Evolutionary conservation across 768 basidiomycete species (phyloP).

Genomic region (Rhodosporidiobolus sp.): DNA sequence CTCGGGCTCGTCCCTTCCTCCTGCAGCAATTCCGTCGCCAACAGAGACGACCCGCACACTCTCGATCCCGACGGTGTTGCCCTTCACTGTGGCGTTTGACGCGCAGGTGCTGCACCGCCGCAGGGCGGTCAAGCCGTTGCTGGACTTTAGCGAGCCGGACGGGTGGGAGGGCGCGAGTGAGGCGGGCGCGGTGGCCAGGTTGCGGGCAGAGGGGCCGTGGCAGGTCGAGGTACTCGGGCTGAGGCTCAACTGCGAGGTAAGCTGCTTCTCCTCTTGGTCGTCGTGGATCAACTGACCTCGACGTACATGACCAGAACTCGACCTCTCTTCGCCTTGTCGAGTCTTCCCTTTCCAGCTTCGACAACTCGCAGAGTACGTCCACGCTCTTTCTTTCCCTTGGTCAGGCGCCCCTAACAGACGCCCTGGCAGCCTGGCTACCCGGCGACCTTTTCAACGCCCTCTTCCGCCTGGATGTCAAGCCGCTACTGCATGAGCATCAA

Average conservation of each 20-base stretch:
- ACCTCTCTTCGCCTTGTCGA: slow-evolving; percentile 50
- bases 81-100: slow-evolving; percentile 59
- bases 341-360: slow-evolving; percentile 52
- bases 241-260: slow-evolving; percentile 56
- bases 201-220: slow-evolving; percentile 61
- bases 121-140: slow-evolving; percentile 57
- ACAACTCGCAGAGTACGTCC: not conserved
- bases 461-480: slow-evolving; percentile 54
- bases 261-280: slow-evolving; percentile 31
- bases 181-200: slow-evolving; percentile 57
- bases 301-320: slow-evolving; percentile 53
- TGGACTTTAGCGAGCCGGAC: slow-evolving; percentile 57
- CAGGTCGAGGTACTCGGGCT: slow-evolving; percentile 58
- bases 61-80: slow-evolving; percentile 62
- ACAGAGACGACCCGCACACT: slow-evolving; percentile 69
- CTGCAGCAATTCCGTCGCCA: slow-evolving; percentile 42
- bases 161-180: slow-evolving; percentile 59
- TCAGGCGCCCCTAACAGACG: no score
- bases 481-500: not conserved
- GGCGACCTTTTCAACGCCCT: slow-evolving; percentile 63
- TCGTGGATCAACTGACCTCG: slow-evolving; percentile 16
- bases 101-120: slow-evolving; percentile 50
- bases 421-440: slow-evolving; percentile 22
- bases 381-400: not conserved
- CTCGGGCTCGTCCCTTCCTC: slow-evolving; percentile 40